Base-by-base conservation (phyloP, 2,329 filamentous ascomycete genomes). In the Raffaelea arxii region DNA sequence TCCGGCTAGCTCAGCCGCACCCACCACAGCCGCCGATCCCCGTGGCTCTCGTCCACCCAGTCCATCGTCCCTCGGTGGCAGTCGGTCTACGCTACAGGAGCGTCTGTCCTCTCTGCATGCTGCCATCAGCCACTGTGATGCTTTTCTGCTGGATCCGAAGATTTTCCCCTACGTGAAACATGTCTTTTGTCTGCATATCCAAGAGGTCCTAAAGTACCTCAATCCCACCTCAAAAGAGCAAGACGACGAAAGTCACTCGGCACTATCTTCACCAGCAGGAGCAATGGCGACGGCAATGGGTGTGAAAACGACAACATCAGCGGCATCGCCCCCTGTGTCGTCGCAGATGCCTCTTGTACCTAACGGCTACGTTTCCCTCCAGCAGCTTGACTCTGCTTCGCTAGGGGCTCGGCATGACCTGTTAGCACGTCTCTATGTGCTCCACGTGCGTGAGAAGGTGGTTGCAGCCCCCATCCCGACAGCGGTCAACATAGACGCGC, bases 391-490 rank as follows among this genome's bases (percentile, higher is more conserved):
- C 46, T 59, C 65, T 5, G 69, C 68, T 0, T 62, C 65, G 12
- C 67, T 72, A 0, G 69, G 72, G 18, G 65, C 71, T 14, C 67
- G 72, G 25, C 72, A 78, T 51, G 58, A 65, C 16, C 62, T 62
- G 11, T 66, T 78, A n/a, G 69, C 78, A 63, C 60, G 67, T 3
- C 65, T 74, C 2, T 79, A 78, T 53, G 77, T 77, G 49, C 51
- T 62, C 7, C 56, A 62, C 1, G 63, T 79, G 14, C 64, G 69
- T 4, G 58, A 53, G 4, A 56, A 59, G 3, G 69, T 76, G 14
- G 12, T n/a, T 3, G 6, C 10, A 3, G 27, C 32, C 2, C 35
- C 25, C 5, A 42, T 51, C 2, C 46, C 46, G 2, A 45, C 39
- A 10, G 23, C 6, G 2, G 42, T 32, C 37, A 25, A 25, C 12